A percentile compares a stretch with the other conserved stretches of the same genome.
phyloP scores from a whole-genome alignment of 208 protist species.

The Herpetomonas samuelpessoai region DNA sequence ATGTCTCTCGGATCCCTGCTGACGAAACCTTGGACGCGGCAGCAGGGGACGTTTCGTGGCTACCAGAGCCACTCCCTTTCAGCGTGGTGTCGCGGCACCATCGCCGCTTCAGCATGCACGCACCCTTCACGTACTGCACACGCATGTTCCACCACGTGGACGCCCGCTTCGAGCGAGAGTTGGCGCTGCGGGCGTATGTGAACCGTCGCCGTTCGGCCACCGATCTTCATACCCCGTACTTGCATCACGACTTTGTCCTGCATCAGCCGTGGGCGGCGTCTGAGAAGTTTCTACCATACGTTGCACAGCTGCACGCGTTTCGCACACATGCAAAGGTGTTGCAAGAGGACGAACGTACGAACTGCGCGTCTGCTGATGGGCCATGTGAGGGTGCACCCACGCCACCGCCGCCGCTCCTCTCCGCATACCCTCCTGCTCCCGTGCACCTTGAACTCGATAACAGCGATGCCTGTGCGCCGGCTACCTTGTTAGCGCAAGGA shows the following conservation, averaged over 20 bases:
- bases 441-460: constrained; percentile 16
- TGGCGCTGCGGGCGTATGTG: constrained; percentile 9
- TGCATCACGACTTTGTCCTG: constrained; percentile 25
- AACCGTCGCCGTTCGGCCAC: constrained; percentile 8
- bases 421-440: constrained; percentile 5
- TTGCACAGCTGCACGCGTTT: constrained; percentile 2
- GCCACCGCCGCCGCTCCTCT: too few species aligned
- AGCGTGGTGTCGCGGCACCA: background rate
- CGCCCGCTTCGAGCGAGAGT: constrained; percentile 16
- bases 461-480: constrained; percentile 19
- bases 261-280: constrained; percentile 21
- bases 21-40: too few species aligned
- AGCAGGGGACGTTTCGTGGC: background rate
- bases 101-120: constrained; percentile 25
- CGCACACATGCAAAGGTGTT: too few species aligned
- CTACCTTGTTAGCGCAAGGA: constrained; percentile 12
- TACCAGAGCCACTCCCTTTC: background rate
- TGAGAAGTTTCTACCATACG: constrained; percentile 19
- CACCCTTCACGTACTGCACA: constrained; percentile 29
- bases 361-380: background rate
- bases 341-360: background rate
- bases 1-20: too few species aligned
- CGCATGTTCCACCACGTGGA: constrained; percentile 20
- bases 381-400: too few species aligned
- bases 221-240: constrained; percentile 22